A percentile compares a stretch with the other conserved stretches of the same genome.
phyloP scores from a whole-genome alignment of 2,329 filamentous ascomycete species.

The Penicillium freii region DNA sequence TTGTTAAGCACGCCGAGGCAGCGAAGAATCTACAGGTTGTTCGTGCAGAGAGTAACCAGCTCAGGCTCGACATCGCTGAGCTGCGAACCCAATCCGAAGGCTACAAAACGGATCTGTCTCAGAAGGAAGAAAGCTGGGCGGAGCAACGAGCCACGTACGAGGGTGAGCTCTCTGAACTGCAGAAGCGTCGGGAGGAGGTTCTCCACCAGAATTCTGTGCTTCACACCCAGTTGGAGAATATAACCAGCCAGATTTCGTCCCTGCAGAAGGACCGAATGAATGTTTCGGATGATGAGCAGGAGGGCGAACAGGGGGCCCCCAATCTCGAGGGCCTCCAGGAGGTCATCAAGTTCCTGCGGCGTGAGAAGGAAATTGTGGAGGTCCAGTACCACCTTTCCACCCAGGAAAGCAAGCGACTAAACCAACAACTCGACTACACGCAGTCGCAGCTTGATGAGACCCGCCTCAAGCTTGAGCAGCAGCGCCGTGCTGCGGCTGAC shows the following conservation, averaged over 20 bases:
- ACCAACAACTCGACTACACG: constrained; percentile 84
- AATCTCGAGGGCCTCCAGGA: constrained; percentile 78
- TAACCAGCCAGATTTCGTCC: constrained; percentile 73
- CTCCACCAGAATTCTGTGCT: constrained; percentile 87
- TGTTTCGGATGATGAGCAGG: constrained; percentile 47
- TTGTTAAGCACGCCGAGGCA: constrained; percentile 94
- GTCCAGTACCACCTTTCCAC: constrained; percentile 90
- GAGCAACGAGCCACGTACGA: constrained; percentile 79
- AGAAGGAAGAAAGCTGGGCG: constrained; percentile 84
- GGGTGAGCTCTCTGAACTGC: constrained; percentile 76
- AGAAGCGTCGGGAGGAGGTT: constrained; percentile 75
- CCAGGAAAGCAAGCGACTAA: constrained; percentile 82
- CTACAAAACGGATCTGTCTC: constrained; percentile 71
- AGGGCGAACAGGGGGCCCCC: constrained; percentile 49
- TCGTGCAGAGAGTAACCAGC: constrained; percentile 74
- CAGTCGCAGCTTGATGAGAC: constrained; percentile 86
- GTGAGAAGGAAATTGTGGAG: constrained; percentile 96
- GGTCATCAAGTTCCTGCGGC: constrained; percentile 83
- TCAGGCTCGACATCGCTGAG: constrained; percentile 75
- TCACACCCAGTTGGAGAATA: constrained; percentile 81
- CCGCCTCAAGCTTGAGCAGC: constrained; percentile 84
- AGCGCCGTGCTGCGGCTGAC: constrained; percentile 74
- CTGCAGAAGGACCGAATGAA: constrained; percentile 72
- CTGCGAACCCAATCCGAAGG: constrained; percentile 81
- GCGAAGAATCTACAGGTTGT: constrained; percentile 77